phyloP scores from a whole-genome alignment of 164 flowering plant genomes.

The Saururus chinensis region DNA sequence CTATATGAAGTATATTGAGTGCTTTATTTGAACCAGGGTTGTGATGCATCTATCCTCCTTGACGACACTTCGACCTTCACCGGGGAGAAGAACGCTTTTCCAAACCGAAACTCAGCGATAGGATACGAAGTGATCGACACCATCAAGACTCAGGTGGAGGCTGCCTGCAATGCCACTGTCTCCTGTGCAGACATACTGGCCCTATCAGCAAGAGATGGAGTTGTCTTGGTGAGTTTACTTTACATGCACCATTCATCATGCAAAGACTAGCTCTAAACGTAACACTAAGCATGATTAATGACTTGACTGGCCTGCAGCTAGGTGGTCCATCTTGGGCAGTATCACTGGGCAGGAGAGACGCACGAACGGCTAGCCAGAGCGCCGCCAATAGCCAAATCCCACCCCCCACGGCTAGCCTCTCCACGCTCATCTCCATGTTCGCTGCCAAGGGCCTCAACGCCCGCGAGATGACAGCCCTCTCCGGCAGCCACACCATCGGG shows the following conservation, averaged over 20 bases:
- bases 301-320: conserved; percentile 26
- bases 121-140: conserved; percentile 12
- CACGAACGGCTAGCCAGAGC: conserved; percentile 52
- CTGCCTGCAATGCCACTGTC: conserved; percentile 9
- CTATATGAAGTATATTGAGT: no score
- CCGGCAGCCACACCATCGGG: conserved; percentile 42
- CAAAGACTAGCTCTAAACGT: no score
- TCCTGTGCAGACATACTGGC: conserved; percentile 17
- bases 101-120: conserved; percentile 8
- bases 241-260: no score
- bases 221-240: conserved; percentile 7
- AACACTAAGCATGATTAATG: no score
- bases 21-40: conserved; percentile 10
- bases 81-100: conserved; percentile 13
- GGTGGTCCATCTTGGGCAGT: conserved; percentile 72
- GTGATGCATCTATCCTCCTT: conserved; percentile 15
- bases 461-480: conserved; percentile 54
- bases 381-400: conserved; percentile 62
- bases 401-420: conserved; percentile 40
- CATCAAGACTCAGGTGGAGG: conserved; percentile 12
- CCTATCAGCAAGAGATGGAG: conserved; percentile 13
- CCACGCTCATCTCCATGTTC: conserved; percentile 38
- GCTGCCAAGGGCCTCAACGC: conserved; percentile 41
- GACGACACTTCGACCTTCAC: conserved; percentile 10
- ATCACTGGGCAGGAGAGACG: conserved; percentile 66